Base-by-base conservation (phyloP, 257 asterid genomes). In the Solanum phureja region DNA sequence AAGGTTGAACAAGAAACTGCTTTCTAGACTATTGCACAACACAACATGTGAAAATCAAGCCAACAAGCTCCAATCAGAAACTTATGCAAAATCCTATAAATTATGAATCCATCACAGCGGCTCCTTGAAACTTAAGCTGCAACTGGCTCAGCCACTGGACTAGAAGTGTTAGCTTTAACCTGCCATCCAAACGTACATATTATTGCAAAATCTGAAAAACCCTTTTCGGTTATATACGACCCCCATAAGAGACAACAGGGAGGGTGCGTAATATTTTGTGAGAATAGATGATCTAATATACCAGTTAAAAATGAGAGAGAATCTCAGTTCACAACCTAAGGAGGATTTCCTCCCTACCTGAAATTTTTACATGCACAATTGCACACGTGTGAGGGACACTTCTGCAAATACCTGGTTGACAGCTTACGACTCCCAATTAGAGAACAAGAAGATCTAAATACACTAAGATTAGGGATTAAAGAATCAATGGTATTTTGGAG, bases 161-260 rank as follows among this genome's bases (percentile, higher is more conserved):
- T 93, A 91, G 98, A 91, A 89, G 91, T 64, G 75, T 92, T 85
- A 90, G 91, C 88, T 89, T 91, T 93, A 92, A 95, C 98, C 98
- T 95, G 94, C 91, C 90, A 83, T 52, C 74, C 44, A 83, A 79
- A 84, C 29, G 33, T 49, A 82, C 44, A 82, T 29, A 49, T 82
- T 82, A 82, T 46, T 49, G 86, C 44, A 11, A 49, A 82, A 49
- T 69, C 69, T 82, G 69, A 31, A 82, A 58, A 29, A 31, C 6
- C 29, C 21, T 18, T 49, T n/a, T n/a, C n/a, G n/a, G n/a, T n/a
- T n/a, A n/a, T n/a, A n/a, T n/a, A n/a, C n/a, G n/a, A n/a, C n/a
- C n/a, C n/a, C 44, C 69, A 52, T 18, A 49, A 18, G 11, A 82
- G 69, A 82, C 85, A 82, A 29, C 29, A 4, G 69, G 42, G 68